Evolutionary conservation across 495 filamentous ascomycete species (phyloP).

Genomic region (Trichoderma virens): DNA sequence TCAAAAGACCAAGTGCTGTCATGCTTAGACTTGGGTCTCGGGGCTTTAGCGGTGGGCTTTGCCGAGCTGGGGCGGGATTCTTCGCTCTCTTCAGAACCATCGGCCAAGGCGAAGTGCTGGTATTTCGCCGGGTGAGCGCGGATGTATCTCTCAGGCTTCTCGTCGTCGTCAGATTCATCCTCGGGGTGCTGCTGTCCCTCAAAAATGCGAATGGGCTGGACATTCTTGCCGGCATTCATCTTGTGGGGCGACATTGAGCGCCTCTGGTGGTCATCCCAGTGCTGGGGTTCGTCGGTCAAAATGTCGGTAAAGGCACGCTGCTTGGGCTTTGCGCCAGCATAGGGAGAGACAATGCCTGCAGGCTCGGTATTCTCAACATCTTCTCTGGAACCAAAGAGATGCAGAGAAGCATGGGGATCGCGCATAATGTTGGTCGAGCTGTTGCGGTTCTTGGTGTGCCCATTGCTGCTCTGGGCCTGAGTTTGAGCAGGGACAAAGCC

Average conservation of each 20-base stretch:
- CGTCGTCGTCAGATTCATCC: conserved; percentile 29
- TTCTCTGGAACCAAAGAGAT: conserved; percentile 60
- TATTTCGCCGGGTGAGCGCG: conserved; percentile 64
- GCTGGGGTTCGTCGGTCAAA: conserved; percentile 33
- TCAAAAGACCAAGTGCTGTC: conserved; percentile 74
- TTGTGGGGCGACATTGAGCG: conserved; percentile 44
- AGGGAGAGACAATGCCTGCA: conserved; percentile 43
- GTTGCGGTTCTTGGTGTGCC: conserved; percentile 19
- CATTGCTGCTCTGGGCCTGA: conserved; percentile 17
- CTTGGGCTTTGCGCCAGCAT: conserved; percentile 35
- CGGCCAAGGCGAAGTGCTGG: conserved; percentile 79
- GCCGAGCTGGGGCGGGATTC: conserved; percentile 20
- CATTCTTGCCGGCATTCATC: conserved; percentile 62
- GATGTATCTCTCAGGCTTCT: conserved; percentile 37
- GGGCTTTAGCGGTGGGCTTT: conserved; percentile 10
- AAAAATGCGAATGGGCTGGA: conserved; percentile 61
- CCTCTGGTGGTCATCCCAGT: conserved; percentile 40
- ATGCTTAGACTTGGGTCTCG: conserved; percentile 53
- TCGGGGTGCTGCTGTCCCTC: conserved; percentile 44
- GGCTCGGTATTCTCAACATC: conserved; percentile 37
- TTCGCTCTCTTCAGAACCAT: conserved; percentile 43
- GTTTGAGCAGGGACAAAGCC: conserved; percentile 14
- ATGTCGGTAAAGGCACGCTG: conserved; percentile 48
- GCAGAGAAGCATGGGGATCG: conserved; percentile 70
- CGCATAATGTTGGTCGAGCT: conserved; percentile 45